Evolutionary conservation across 169 alveolate genomes (phyloP), one percentile per base, ranked within the genome.

Genomic region (Cryptosporidium viatorum): DNA sequence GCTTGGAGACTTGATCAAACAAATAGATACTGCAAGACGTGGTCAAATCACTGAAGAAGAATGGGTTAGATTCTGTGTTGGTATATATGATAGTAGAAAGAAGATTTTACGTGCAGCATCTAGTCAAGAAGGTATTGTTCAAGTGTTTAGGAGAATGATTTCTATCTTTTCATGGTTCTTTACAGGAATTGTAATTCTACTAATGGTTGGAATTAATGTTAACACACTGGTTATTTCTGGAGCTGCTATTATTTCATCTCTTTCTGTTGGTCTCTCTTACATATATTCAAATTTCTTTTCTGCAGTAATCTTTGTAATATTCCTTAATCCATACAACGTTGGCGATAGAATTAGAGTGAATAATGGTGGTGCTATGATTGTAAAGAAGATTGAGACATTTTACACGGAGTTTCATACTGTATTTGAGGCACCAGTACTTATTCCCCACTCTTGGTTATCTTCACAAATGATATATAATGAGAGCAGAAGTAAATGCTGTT

Each of bases 181-280:
- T 23, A 93, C 96, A 5, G 84, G 92, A 0, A 95, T 95, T 65
- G 92, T 91, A 26, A 84, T 95, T 69, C 91, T 95, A 45, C 92
- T 94, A 67, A 92, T 94, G 68, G 93, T 93, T 70, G 97, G 97
- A 5, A 93, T 95, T 14, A 92, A 95, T 29, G 94, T 93, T 5
- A 96, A 95, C 91, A 95, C 96, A 23, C 91, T 95, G 60, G 94
- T 95, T 21, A 96, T 94, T 9, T 94, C 97, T 6, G 97, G 97
- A 0, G 97, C 97, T 21, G 97, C 97, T 1, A 89, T 95, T 67
- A 84, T 94, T 33, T 93, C 97, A 33, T 94, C 97, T 1, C 69
- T 94, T 8, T 93, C 97, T 1, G 97, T 95, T n/a, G 95, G 95
- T 10, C 87, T 95, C 43, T 93, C 94, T 65, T 93, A 94, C 85